A percentile compares a stretch with the other conserved stretches of the same genome.
Conservation (phyloP, 257 asterid genomes). For the Gentiana straminea region DNA sequence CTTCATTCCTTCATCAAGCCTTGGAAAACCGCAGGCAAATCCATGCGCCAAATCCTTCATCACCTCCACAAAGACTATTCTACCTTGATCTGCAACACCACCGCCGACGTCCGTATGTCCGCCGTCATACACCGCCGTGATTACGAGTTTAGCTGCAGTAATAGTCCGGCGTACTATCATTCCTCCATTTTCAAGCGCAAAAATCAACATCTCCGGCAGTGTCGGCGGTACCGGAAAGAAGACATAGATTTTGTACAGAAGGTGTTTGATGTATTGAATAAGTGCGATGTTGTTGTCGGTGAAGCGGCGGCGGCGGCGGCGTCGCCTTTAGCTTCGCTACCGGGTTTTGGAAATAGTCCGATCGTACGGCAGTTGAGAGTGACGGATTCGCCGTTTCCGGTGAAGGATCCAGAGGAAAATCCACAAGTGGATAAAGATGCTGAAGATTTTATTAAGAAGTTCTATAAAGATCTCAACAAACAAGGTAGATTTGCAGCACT, state of each 20-base stretch:
- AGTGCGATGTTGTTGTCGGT: slow-evolving; percentile 9
- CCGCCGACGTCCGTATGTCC: slow-evolving; percentile 20
- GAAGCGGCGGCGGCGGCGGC: background rate
- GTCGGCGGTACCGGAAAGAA: background rate
- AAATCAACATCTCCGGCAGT: background rate
- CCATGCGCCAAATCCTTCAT: slow-evolving; percentile 20
- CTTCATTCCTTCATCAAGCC: slow-evolving; percentile 17
- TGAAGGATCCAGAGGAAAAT: slow-evolving; percentile 26
- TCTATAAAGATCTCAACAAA: slow-evolving; percentile 23
- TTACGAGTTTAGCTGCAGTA: slow-evolving; percentile 41
- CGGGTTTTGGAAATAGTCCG: slow-evolving; percentile 34
- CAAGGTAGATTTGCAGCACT: slow-evolving; percentile 18
- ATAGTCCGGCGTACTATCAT: slow-evolving; percentile 13
- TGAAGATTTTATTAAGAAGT: slow-evolving; percentile 31
- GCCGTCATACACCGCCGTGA: slow-evolving; percentile 18
- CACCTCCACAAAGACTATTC: slow-evolving; percentile 15
- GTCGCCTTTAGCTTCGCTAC: slow-evolving; percentile 14
- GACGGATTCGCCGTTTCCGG: slow-evolving; percentile 36
- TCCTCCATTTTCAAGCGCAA: slow-evolving; percentile 15
- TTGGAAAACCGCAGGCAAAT: slow-evolving; percentile 26
- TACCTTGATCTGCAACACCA: slow-evolving; percentile 18
- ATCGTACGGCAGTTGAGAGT: slow-evolving; percentile 32
- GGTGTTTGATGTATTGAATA: slow-evolving; percentile 12
- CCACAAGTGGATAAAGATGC: slow-evolving; percentile 39
- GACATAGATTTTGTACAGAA: slow-evolving; percentile 13